Conservation (phyloP, 2,329 filamentous ascomycete species). For the Penicillium italicum region DNA sequence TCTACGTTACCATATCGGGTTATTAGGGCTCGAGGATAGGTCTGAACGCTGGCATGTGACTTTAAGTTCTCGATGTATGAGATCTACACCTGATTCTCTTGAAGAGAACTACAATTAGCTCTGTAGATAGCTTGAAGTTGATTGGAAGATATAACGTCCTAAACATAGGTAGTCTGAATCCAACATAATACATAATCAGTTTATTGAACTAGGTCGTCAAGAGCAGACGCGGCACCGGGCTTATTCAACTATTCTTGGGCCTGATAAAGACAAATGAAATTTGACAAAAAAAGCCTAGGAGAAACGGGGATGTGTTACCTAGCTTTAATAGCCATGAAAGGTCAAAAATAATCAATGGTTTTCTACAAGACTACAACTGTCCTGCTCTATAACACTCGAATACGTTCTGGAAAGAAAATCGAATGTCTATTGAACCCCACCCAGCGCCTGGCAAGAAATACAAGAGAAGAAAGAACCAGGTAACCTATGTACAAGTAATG, state of each 20-base stretch:
- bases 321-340: background rate
- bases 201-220: background rate
- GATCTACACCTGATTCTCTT: background rate
- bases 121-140: background rate
- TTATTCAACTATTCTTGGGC: background rate
- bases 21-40: slow-evolving; percentile 17
- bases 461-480: background rate
- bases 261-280: background rate
- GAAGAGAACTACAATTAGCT: background rate
- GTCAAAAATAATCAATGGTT: background rate
- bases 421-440: background rate
- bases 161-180: too few species aligned
- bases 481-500: slow-evolving; percentile 8
- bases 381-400: background rate
- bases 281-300: background rate
- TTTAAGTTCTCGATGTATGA: background rate
- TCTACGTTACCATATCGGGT: slow-evolving; percentile 20
- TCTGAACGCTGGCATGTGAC: background rate
- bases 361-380: background rate
- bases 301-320: background rate
- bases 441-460: slow-evolving; percentile 1
- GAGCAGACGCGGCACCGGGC: background rate
- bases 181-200: background rate
- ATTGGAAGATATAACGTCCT: too few species aligned
- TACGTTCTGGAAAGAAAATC: background rate